A percentile compares a stretch with the other conserved stretches of the same genome.
phyloP scores from a whole-genome alignment of 805 yeast genomes.

The Candida bentonensis region DNA sequence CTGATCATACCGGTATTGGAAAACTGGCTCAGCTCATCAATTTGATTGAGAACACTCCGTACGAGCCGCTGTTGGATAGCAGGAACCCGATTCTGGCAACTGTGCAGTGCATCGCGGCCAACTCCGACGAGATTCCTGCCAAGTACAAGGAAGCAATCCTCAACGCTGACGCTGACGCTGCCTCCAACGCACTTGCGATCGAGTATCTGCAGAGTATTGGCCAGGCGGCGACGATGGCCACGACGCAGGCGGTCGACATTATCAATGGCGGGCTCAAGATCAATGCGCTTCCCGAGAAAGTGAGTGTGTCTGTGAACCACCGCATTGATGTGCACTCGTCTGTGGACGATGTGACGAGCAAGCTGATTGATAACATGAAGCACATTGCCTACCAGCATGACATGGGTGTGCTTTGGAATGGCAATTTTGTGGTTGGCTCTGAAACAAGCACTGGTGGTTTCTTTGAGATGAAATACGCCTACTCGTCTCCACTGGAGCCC shows the following conservation, averaged over 20 bases:
- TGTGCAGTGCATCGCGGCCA: constrained; percentile 49
- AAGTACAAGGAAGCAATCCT: background rate
- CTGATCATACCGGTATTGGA: constrained; percentile 72
- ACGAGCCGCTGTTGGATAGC: constrained; percentile 30
- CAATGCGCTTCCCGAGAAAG: constrained; percentile 62
- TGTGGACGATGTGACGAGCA: constrained; percentile 28
- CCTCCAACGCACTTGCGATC: background rate
- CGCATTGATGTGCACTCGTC: constrained; percentile 47
- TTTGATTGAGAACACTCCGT: constrained; percentile 44
- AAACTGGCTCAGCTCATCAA: constrained; percentile 46
- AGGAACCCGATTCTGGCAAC: constrained; percentile 46
- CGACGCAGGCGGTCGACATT: constrained; percentile 57
- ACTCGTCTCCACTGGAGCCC: constrained; percentile 23
- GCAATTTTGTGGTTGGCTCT: background rate
- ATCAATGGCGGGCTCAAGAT: constrained; percentile 61
- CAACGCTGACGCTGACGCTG: background rate
- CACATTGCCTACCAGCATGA: constrained; percentile 30
- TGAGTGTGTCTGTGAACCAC: constrained; percentile 42
- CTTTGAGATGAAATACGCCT: background rate
- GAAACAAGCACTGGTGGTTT: background rate
- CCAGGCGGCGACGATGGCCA: constrained; percentile 30
- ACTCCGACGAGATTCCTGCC: background rate
- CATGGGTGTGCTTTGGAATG: constrained; percentile 27
- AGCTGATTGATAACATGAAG: constrained; percentile 23
- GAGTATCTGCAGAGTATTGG: constrained; percentile 8